phyloP scores from a whole-genome alignment of 768 basidiomycete species.

The Rhizopogon salebrosus region DNA sequence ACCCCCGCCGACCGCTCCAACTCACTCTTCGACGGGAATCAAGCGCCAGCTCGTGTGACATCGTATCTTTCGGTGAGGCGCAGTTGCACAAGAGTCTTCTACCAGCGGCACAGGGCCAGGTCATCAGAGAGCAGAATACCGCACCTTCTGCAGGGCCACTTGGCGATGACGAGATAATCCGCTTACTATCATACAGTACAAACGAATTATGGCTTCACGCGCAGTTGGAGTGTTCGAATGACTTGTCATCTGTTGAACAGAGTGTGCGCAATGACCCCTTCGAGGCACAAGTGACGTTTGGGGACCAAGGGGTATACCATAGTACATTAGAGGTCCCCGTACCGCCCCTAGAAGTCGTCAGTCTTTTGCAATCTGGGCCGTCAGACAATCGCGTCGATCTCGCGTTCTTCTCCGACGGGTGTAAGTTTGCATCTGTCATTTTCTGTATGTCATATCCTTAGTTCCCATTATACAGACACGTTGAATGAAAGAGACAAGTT shows the following conservation, averaged over 20 bases:
- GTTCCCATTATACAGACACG: constrained; percentile 38
- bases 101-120: background rate
- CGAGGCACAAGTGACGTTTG: constrained; percentile 5
- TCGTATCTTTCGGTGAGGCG: background rate
- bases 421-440: constrained; percentile 35
- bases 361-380: constrained; percentile 57
- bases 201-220: constrained; percentile 5
- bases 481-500: constrained; percentile 56
- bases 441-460: background rate
- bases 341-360: constrained; percentile 50
- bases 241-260: constrained; percentile 9
- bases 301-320: background rate
- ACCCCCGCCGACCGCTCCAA: background rate
- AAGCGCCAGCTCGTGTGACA: background rate
- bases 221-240: constrained; percentile 19
- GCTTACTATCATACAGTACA: background rate
- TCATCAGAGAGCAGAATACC: background rate
- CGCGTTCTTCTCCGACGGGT: constrained; percentile 76
- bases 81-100: background rate
- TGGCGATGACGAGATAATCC: background rate
- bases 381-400: constrained; percentile 65
- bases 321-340: constrained; percentile 7
- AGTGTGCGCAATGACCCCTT: background rate
- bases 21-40: background rate
- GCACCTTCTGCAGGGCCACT: background rate